Conservation (phyloP, 345 rosid species). For the Nephelium lappaceum region DNA sequence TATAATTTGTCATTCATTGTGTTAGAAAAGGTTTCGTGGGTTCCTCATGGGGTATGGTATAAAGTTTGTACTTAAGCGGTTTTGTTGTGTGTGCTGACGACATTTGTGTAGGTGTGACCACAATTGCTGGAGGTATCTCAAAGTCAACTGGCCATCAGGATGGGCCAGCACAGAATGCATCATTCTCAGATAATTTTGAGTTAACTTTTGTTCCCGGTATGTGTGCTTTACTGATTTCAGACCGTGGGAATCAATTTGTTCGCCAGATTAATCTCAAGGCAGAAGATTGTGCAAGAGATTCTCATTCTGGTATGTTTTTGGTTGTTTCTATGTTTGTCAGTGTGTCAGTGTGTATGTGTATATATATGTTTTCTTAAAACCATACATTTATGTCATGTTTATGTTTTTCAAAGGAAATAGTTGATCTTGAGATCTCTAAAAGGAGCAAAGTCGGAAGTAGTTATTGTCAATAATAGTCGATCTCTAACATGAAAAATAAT, state of each 20-base stretch:
- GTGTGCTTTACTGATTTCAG: conserved; percentile 66
- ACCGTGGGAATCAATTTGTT: conserved; percentile 56
- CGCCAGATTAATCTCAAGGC: conserved; percentile 66
- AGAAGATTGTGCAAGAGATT: conserved; percentile 55
- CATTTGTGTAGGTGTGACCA: conserved; percentile 48
- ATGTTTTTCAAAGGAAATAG: neutral
- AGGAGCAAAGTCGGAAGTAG: neutral
- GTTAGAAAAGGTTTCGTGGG: neutral
- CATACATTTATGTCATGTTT: neutral
- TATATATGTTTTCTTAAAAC: neutral
- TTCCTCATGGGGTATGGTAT: neutral
- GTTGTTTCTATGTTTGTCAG: neutral
- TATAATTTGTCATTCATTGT: neutral
- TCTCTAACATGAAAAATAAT: neutral
- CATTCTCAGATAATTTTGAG: conserved; percentile 66
- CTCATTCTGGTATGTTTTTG: conserved; percentile 45
- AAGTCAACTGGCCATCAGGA: conserved; percentile 42
- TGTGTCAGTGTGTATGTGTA: neutral
- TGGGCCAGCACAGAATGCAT: conserved; percentile 74
- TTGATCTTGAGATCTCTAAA: neutral
- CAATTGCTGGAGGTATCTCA: conserved; percentile 64
- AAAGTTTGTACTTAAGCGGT: neutral
- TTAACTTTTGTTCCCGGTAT: conserved; percentile 47
- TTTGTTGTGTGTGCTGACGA: neutral
- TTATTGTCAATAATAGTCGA: neutral